Conservation (phyloP, 139 green algal genomes). For the Chlamydomonas sp. region DNA sequence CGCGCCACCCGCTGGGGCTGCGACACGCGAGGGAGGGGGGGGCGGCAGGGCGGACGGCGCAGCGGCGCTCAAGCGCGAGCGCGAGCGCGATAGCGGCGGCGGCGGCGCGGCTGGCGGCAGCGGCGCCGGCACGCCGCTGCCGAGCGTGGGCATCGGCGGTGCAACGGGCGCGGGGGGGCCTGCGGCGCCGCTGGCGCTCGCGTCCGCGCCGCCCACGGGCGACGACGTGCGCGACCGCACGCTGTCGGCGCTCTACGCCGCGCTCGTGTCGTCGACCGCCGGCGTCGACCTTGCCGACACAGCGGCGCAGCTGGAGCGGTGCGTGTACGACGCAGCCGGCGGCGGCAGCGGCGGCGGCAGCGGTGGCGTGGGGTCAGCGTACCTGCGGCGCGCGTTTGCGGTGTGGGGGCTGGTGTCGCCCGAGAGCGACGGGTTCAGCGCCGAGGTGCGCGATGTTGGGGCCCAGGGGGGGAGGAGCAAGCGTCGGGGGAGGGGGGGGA, state of each 20-base stretch:
- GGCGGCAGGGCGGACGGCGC: too few relatives aligned
- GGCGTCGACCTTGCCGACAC: not conserved
- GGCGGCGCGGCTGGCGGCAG: too few relatives aligned
- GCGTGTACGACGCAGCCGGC: not conserved
- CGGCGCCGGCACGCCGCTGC: too few relatives aligned
- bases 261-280: not conserved
- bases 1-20: too few relatives aligned
- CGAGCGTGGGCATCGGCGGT: too few relatives aligned
- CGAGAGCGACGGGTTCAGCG: slow-evolving; percentile 1
- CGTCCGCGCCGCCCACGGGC: not conserved
- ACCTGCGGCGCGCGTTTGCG: not conserved
- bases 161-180: too few relatives aligned
- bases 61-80: too few relatives aligned
- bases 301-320: not conserved
- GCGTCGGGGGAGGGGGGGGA: too few relatives aligned
- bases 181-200: too few relatives aligned
- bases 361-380: not conserved
- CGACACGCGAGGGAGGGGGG: too few relatives aligned
- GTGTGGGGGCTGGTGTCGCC: slow-evolving; percentile 1
- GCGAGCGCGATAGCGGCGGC: too few relatives aligned
- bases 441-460: not conserved
- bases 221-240: not conserved
- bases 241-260: not conserved
- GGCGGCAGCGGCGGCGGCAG: not conserved
- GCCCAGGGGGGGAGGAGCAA: not conserved